Base-by-base conservation (phyloP, 179 eudicot genomes). In the Monotropa hypopitys region DNA sequence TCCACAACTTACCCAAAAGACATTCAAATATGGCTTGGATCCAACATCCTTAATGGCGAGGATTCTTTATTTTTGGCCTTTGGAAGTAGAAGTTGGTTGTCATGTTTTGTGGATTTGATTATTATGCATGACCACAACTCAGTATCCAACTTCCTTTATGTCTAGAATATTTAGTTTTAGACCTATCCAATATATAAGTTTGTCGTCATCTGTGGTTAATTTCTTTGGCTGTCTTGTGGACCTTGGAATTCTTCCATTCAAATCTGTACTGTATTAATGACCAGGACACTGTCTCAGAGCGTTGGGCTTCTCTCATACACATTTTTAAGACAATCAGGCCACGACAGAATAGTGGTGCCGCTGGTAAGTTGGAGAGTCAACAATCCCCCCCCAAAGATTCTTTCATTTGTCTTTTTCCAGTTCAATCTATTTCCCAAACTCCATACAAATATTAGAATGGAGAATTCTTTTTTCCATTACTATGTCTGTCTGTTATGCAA, bases 301-400 rank as follows among this genome's bases (percentile, higher is more conserved):
- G 84, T 92, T 50, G 98, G 98, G 77, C 92, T 94, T 47, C 82
- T 94, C 35, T 94, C 98, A 7, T 94, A 87, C 76, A 90, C 98
- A 72, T 94, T 87, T 82, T 82, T 94, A 81, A 88, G 85, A 16
- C 88, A 83, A 84, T 84, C 90, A 28, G 88, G 93, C 68, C 81
- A 82, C 47, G 90, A 94, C 85, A 89, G 93, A 85, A 92, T 94
- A 84, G 94, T 94, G 32, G 96, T 94, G 73, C 98, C 98, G 18
- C 87, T 94, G 97, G 98, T 94, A 88, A 86, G 97, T 84, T n/a
- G n/a, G n/a, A n/a, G n/a, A n/a, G n/a, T n/a, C n/a, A n/a, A n/a
- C n/a, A n/a, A n/a, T n/a, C n/a, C n/a, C n/a, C n/a, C n/a, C n/a
- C n/a, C n/a, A n/a, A n/a, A n/a, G n/a, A 21, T 50, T 10, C 18